Conservation (phyloP, 2,329 filamentous ascomycete genomes). For the Fusarium sp. region DNA sequence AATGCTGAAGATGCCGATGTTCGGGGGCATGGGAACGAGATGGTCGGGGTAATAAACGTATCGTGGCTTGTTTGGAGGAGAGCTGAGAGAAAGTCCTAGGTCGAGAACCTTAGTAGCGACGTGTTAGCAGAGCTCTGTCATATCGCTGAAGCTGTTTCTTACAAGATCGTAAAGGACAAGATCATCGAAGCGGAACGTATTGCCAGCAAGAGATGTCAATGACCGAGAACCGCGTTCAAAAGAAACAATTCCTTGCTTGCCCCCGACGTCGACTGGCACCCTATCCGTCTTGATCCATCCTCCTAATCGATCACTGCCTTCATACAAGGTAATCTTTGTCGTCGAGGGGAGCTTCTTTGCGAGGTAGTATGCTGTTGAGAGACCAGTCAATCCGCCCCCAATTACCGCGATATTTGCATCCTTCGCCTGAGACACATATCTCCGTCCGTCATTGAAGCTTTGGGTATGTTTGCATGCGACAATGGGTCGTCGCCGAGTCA, state of each 20-base stretch:
- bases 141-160: slow-evolving; percentile 44
- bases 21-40: slow-evolving; percentile 53
- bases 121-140: slow-evolving; percentile 24
- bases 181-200: slow-evolving; percentile 64
- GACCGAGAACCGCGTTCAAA: slow-evolving; percentile 90
- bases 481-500: slow-evolving; percentile 23
- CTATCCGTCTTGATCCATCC: slow-evolving; percentile 83
- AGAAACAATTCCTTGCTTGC: slow-evolving; percentile 66
- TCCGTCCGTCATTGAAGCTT: slow-evolving; percentile 15
- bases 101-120: slow-evolving; percentile 49
- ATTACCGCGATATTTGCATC: slow-evolving; percentile 70
- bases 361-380: slow-evolving; percentile 82
- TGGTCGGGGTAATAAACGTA: slow-evolving; percentile 92
- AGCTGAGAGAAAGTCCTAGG: slow-evolving; percentile 57
- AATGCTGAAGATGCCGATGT: slow-evolving; percentile 41
- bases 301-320: slow-evolving; percentile 75
- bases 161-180: slow-evolving; percentile 78
- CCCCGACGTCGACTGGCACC: slow-evolving; percentile 67
- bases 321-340: slow-evolving; percentile 83
- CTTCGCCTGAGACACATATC: slow-evolving; percentile 35
- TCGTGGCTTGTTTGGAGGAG: slow-evolving; percentile 63
- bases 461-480: slow-evolving; percentile 9
- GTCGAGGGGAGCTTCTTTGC: slow-evolving; percentile 71
- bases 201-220: slow-evolving; percentile 65
- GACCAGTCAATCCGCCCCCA: slow-evolving; percentile 85